Evolutionary conservation across 2,329 filamentous ascomycete genomes (phyloP).

Genomic region (Penicillium vulpinum): DNA sequence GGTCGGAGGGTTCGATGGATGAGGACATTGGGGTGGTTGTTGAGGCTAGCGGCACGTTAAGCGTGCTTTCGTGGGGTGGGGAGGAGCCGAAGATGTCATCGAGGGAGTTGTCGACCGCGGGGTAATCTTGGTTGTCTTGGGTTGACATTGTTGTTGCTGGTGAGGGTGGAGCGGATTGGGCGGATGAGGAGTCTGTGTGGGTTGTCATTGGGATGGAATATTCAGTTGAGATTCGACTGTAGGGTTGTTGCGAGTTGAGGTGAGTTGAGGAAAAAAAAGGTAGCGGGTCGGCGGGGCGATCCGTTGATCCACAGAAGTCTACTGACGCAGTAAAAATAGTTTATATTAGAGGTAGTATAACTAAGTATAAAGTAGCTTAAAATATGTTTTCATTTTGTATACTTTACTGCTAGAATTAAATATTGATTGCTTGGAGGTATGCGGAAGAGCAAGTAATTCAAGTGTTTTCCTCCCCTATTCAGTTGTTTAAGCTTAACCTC

Average conservation of each 20-base stretch:
- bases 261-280: background rate
- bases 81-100: constrained; percentile 48
- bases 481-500: no score
- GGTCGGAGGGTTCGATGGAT: constrained; percentile 59
- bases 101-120: constrained; percentile 29
- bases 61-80: constrained; percentile 23
- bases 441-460: no score
- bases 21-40: background rate
- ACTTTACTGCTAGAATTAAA: no score
- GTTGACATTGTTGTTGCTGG: constrained; percentile 26
- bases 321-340: background rate
- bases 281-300: constrained; percentile 1
- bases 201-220: background rate
- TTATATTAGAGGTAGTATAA: no score
- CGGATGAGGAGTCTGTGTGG: constrained; percentile 17
- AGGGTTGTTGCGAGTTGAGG: background rate
- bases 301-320: background rate
- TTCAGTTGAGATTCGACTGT: background rate
- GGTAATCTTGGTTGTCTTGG: constrained; percentile 12
- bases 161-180: constrained; percentile 17
- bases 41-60: background rate
- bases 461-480: no score
- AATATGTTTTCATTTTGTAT: no score
- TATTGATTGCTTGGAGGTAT: no score
- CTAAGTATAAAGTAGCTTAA: no score